Evolutionary conservation across 2,329 filamentous ascomycete genomes (phyloP).

Genomic region (Albifimbria verrucaria): DNA sequence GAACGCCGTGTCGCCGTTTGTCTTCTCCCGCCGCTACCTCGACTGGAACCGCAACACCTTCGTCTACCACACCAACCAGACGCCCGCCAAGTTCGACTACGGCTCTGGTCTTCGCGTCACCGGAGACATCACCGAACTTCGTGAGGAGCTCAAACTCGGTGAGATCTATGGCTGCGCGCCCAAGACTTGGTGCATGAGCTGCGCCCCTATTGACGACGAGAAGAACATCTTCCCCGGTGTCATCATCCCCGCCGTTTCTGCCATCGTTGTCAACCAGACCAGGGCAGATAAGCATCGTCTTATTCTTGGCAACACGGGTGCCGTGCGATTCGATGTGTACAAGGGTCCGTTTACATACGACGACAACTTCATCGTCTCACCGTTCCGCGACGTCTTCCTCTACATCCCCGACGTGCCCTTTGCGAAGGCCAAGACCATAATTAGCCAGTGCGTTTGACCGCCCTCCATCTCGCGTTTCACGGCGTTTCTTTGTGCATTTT

Average conservation of each 20-base stretch:
- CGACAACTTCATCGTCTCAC: conserved; percentile 51
- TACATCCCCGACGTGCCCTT: conserved; percentile 53
- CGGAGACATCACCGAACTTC: conserved; percentile 44
- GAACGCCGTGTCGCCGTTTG: conserved; percentile 33
- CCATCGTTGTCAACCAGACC: conserved; percentile 48
- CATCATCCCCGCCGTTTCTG: conserved; percentile 46
- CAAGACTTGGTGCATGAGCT: conserved; percentile 54
- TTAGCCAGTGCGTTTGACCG: conserved; percentile 19
- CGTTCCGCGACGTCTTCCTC: conserved; percentile 50
- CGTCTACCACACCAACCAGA: conserved; percentile 56
- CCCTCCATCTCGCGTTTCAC: neutral
- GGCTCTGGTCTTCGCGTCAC: conserved; percentile 43
- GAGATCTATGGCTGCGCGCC: conserved; percentile 58
- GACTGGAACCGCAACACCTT: conserved; percentile 69
- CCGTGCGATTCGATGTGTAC: conserved; percentile 59
- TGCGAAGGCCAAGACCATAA: conserved; percentile 31
- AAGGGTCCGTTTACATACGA: conserved; percentile 60
- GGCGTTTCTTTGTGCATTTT: neutral
- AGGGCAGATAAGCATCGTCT: conserved; percentile 49
- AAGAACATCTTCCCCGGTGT: conserved; percentile 53
- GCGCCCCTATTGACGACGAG: conserved; percentile 47
- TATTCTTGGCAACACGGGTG: conserved; percentile 59
- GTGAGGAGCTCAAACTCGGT: conserved; percentile 53
- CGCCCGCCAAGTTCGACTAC: conserved; percentile 48
- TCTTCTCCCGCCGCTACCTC: conserved; percentile 59